These are phyloP conservation scores for Neophaeococcomyces mojaviensis DNA, from an alignment of 2,329 filamentous ascomycete genomes.

Conservation along the genomic window DNA sequence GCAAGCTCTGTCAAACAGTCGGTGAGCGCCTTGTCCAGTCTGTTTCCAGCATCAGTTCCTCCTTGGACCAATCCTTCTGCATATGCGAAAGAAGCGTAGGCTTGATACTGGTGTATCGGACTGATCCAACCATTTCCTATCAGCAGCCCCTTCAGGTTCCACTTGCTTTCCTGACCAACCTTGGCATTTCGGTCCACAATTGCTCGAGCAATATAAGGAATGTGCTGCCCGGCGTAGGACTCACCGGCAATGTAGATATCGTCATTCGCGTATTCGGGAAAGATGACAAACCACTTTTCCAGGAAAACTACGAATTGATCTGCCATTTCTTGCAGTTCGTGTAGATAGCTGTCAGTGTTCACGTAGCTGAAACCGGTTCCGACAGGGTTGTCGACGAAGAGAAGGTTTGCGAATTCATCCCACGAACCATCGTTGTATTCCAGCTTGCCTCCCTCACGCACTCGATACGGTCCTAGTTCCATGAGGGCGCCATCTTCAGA, in stretches of 20 bases:
- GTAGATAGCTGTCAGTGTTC: constrained; percentile 77
- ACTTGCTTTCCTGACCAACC: constrained; percentile 44
- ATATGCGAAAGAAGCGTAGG: constrained; percentile 77
- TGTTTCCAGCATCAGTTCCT: constrained; percentile 55
- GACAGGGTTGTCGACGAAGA: constrained; percentile 96
- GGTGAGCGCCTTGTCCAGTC: constrained; percentile 61
- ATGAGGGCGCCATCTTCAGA: constrained; percentile 95
- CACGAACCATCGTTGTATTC: constrained; percentile 87
- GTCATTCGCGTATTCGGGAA: constrained; percentile 84
- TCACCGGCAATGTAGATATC: constrained; percentile 94
- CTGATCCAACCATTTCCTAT: constrained; percentile 99
- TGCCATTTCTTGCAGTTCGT: constrained; percentile 83
- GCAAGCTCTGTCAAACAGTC: constrained; percentile 59
- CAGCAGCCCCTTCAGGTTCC: constrained; percentile 76
- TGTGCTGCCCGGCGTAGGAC: constrained; percentile 93
- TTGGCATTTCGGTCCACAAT: constrained; percentile 80
- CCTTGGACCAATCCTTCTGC: constrained; percentile 64
- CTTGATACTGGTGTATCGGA: constrained; percentile 77
- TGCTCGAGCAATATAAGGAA: constrained; percentile 89
- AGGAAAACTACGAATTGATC: constrained; percentile 79
- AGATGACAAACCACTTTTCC: constrained; percentile 83
- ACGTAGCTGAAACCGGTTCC: constrained; percentile 96
- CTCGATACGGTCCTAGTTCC: constrained; percentile 87
- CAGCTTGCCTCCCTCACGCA: constrained; percentile 66
- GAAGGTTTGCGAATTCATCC: constrained; percentile 94